Base-by-base conservation (phyloP, 2,329 filamentous ascomycete species). In the Monilinia vaccinii-corymbosi region DNA sequence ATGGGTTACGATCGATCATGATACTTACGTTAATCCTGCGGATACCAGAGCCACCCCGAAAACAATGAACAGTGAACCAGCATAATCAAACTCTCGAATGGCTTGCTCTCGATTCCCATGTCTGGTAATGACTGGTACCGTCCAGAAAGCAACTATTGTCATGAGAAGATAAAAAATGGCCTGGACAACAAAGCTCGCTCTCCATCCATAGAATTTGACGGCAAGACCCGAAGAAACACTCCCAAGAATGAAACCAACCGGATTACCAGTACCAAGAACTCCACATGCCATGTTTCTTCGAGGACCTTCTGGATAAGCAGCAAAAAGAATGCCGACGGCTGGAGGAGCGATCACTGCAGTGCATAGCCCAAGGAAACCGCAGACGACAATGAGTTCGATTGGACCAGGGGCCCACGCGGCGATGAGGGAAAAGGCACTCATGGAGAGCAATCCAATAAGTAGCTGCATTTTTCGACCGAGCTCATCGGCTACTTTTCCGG, bases 401-500 rank as follows among this genome's bases (percentile, higher is more conserved):
- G 82, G 77, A 40, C 78, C 78, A 56, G 79, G 78, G 5, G 82
- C 76, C 68, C 87, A 88, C 2, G 83, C 82, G 0, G 82, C 78
- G 2, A 80, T 76, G 40, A 88, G 72, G 3, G 79, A 74, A 62
- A 84, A 79, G 28, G 82, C 71, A 4, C 79, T 77, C 68, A 86
- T 86, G 23, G 81, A 75, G 18, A 77, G 77, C 74, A 87, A 79
- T 49, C 83, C 84, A 11, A 73, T 71, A 21, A 87, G 77, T 67
- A 87, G 84, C 69, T 87, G 76, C 0, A 73, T 65, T 65, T 83
- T 84, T 38, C 84, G 78, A n/a, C 84, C 85, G 51, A 88, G 82
- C 48, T 87, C 74, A 68, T 88, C 85, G 2, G 85, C 83, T 8
- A 87, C 73, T 65, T 81, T 82, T 44, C 84, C 85, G 61, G 88